Evolutionary conservation across 1,284 basidiomycete species (phyloP), one percentile per base, ranked within the genome.

Genomic region (Malassezia caprae): DNA sequence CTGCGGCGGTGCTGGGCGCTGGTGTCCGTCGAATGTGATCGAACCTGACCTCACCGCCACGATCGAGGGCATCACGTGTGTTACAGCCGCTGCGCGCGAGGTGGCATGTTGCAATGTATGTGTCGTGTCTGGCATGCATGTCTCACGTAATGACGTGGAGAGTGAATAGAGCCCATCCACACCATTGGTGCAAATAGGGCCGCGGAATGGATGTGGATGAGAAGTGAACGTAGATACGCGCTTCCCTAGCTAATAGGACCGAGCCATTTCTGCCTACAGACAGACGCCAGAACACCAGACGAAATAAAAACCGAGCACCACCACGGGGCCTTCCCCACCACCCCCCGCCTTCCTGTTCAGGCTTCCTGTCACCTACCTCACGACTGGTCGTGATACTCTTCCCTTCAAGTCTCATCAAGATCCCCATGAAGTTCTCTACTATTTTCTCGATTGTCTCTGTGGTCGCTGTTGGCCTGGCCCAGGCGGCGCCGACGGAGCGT

Each of bases 381-480:
- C 54, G 54, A 56, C 55, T 52, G 55, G 55, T 52, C 50, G 55
- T 57, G 49, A 46, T 23, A 32, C n/a, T 24, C 39, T n/a, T 41
- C 30, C 23, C 32, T 41, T 40, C 41, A 53, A 53, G 27, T 42
- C 46, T 35, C 46, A 28, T 32, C 37, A 39, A 39, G 37, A 39
- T 39, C 37, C 23, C 41, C 27, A 68, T 68, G 66, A 68, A 68
- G 63, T 60, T 68, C 61, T 54, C 56, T 31, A 51, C 59, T 24
- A 23, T 62, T 30, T 21, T 64, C 40, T 17, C 63, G 46, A 48
- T 60, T 43, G 62, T 60, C 4, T 48, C 55, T 6, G 51, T 55
- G 23, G 49, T 61, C 13, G 60, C 60, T 11, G 59, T 60, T 19
- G 26, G 21, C 39, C n/a, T 46, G 15, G 27, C 52, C 24, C 37